A percentile compares a stretch with the other conserved stretches of the same genome.
These are phyloP conservation scores for Metschnikowia rubicola DNA, from an alignment of 805 yeast species.

Conservation along the genomic window DNA sequence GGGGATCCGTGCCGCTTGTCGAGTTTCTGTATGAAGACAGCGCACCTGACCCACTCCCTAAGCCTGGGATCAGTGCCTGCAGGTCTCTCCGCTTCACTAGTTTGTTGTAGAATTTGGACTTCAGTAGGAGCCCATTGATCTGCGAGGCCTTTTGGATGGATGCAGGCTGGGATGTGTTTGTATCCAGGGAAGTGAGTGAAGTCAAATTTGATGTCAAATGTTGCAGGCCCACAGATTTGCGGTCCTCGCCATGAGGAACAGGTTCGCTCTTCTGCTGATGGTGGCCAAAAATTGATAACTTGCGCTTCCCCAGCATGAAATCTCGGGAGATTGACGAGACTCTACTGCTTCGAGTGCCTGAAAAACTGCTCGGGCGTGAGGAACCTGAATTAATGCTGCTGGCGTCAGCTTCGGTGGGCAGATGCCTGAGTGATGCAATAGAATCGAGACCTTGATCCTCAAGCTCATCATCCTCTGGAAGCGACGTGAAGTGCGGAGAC, in stretches of 20 bases:
- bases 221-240: slow-evolving; percentile 1
- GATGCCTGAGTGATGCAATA: not conserved
- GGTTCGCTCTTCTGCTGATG: not conserved
- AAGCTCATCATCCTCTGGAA: slow-evolving; percentile 12
- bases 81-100: slow-evolving; percentile 37
- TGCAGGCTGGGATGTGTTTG: not conserved
- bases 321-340: slow-evolving; percentile 14
- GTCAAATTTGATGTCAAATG: slow-evolving; percentile 1
- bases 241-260: not conserved
- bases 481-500: slow-evolving; percentile 1
- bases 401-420: slow-evolving; percentile 1
- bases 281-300: slow-evolving; percentile 12
- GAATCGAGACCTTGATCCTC: slow-evolving; percentile 5
- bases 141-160: slow-evolving; percentile 5
- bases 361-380: slow-evolving; percentile 3
- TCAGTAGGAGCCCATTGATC: slow-evolving; percentile 25
- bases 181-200: slow-evolving; percentile 1
- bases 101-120: slow-evolving; percentile 35
- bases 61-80: slow-evolving; percentile 16
- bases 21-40: slow-evolving; percentile 24
- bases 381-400: slow-evolving; percentile 1
- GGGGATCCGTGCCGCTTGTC: slow-evolving; percentile 13
- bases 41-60: slow-evolving; percentile 16
- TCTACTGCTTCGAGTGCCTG: slow-evolving; percentile 4
- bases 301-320: slow-evolving; percentile 9